phyloP scores from a whole-genome alignment of 768 basidiomycete genomes.

The Russula sp. region DNA sequence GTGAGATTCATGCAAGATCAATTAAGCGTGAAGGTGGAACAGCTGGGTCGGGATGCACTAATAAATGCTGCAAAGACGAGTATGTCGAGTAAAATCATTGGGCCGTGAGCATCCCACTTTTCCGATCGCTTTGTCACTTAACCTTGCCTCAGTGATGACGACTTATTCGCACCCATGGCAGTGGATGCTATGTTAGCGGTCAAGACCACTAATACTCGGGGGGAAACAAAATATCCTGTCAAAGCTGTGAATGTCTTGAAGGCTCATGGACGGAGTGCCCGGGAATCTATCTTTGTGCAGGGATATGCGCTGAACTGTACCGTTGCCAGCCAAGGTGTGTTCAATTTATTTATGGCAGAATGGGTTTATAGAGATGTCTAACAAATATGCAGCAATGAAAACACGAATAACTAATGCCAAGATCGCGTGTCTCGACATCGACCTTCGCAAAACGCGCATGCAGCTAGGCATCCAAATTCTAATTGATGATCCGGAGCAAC shows the following conservation, averaged over 20 bases:
- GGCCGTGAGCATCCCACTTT: constrained; percentile 67
- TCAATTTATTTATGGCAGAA: constrained; percentile 7
- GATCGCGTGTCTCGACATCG: constrained; percentile 98
- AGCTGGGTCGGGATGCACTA: constrained; percentile 86
- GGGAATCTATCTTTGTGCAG: constrained; percentile 91
- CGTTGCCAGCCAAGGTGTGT: constrained; percentile 93
- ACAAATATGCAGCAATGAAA: constrained; percentile 77
- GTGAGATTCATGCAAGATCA: constrained; percentile 98
- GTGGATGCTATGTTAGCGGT: constrained; percentile 99
- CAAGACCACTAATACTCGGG: constrained; percentile 87
- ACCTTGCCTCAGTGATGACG: constrained; percentile 71
- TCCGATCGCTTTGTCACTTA: constrained; percentile 9
- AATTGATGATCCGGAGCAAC: constrained; percentile 92
- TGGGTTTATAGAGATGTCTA: not conserved
- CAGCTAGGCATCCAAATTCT: constrained; percentile 96
- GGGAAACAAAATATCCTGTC: constrained; percentile 97
- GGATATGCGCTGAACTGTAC: constrained; percentile 99
- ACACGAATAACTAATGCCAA: constrained; percentile 89
- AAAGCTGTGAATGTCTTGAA: constrained; percentile 99
- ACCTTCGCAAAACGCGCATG: constrained; percentile 95
- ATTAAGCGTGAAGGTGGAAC: constrained; percentile 89
- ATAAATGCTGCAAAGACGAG: constrained; percentile 97
- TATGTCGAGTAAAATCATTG: constrained; percentile 98
- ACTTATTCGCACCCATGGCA: constrained; percentile 97
- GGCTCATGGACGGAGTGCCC: constrained; percentile 92